Evolutionary conservation across 805 yeast genomes (phyloP).

Genomic region (Pichia pseudocactophila): DNA sequence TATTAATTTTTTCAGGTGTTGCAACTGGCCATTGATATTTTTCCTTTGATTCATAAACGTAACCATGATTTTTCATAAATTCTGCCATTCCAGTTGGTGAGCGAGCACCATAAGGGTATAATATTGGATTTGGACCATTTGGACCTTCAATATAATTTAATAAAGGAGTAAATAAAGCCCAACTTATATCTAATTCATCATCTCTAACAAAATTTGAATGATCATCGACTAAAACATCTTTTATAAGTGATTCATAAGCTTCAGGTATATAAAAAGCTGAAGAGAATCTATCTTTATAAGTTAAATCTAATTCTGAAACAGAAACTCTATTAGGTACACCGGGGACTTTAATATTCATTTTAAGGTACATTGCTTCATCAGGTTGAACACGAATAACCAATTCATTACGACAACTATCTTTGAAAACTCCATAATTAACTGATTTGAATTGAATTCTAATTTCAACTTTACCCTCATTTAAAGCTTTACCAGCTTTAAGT

Average conservation of each 20-base stretch:
- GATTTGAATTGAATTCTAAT: constrained; percentile 87
- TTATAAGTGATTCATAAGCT: constrained; percentile 91
- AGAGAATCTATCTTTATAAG: constrained; percentile 66
- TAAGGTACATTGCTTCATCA: constrained; percentile 85
- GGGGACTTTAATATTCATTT: constrained; percentile 88
- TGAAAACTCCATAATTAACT: constrained; percentile 75
- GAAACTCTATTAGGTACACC: constrained; percentile 79
- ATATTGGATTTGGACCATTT: constrained; percentile 55
- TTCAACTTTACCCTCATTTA: constrained; percentile 91
- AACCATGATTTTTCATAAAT: constrained; percentile 64
- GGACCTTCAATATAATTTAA: constrained; percentile 69
- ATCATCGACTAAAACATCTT: constrained; percentile 84
- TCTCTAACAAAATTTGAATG: constrained; percentile 97
- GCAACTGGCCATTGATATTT: constrained; percentile 90
- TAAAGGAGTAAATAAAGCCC: constrained; percentile 90
- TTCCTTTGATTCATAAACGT: constrained; percentile 51
- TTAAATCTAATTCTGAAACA: constrained; percentile 82
- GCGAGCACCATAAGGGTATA: constrained; percentile 84
- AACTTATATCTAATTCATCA: constrained; percentile 89
- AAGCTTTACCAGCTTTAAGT: constrained; percentile 96
- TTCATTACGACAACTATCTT: constrained; percentile 80
- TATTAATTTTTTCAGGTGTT: constrained; percentile 33
- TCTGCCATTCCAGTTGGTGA: constrained; percentile 64
- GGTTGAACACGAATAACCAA: constrained; percentile 93
- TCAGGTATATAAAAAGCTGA: constrained; percentile 91